Evolutionary conservation across 2,329 filamentous ascomycete genomes (phyloP).

Genomic region (Aspergillus sp.): DNA sequence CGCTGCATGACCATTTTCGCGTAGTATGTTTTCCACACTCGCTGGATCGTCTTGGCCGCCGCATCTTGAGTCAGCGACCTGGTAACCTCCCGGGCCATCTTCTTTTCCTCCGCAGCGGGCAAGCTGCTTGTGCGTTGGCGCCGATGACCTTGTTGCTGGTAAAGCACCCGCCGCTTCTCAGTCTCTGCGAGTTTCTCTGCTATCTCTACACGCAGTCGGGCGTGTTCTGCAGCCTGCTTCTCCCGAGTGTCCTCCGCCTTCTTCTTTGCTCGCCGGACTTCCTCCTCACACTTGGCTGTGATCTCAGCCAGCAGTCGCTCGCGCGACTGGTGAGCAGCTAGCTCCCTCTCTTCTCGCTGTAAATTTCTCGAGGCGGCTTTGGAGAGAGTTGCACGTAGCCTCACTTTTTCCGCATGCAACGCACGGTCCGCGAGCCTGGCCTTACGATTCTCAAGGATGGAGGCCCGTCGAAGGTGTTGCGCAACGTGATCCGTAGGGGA

Average conservation of each 20-base stretch:
- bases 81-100: constrained; percentile 25
- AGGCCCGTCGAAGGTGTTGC: constrained; percentile 57
- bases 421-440: constrained; percentile 56
- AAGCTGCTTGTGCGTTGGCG: constrained; percentile 46
- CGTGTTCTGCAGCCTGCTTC: constrained; percentile 54
- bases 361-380: constrained; percentile 51
- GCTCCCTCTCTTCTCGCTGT: constrained; percentile 53
- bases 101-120: constrained; percentile 38
- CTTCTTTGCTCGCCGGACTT: constrained; percentile 58
- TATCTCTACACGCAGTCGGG: constrained; percentile 52
- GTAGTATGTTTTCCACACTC: constrained; percentile 47
- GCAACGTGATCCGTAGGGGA: constrained; percentile 53
- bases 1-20: constrained; percentile 42
- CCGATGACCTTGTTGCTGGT: constrained; percentile 38
- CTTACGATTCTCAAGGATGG: constrained; percentile 57
- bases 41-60: constrained; percentile 51
- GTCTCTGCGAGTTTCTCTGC: constrained; percentile 58
- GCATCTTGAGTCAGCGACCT: constrained; percentile 41
- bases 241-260: constrained; percentile 59
- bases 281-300: constrained; percentile 56
- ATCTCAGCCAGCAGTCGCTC: constrained; percentile 58
- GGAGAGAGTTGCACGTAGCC: constrained; percentile 53
- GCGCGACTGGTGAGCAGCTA: constrained; percentile 55
- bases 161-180: constrained; percentile 47
- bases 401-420: constrained; percentile 58